Base-by-base conservation (phyloP, 768 basidiomycete genomes). In the Suillus paluster region DNA sequence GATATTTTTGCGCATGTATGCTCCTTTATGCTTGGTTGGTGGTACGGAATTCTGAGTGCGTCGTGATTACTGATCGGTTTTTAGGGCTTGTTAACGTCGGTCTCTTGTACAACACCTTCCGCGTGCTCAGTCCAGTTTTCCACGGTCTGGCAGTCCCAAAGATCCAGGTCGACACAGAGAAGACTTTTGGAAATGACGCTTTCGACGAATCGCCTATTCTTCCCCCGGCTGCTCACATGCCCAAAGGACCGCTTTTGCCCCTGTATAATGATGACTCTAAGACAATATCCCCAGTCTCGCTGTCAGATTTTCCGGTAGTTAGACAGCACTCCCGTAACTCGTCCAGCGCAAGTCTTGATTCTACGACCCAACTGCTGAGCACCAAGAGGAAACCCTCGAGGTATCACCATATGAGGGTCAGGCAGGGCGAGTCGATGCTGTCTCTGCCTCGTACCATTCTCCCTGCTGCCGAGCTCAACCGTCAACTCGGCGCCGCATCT, bases 71-170 rank as follows among this genome's bases (percentile, higher is more conserved):
- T 67, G 36, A 41, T 7, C 14, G 21, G 21, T 30, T 23, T 14
- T 7, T 62, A 92, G 91, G 89, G 46, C 66, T 86, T 30, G 84
- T 84, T 25, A 87, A 92, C 67, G 87, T 89, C 30, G 61, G 81
- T 10, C 77, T 92, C n/a, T 79, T 91, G 33, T 85, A 82, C 77
- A 90, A 88, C 68, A 90, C 87, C 11, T 83, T 90, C 69, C 83
- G 85, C 11, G 80, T 89, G 56, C 75, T 92, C 38, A 77, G 79
- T 10, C 83, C 83, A 27, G 82, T 83, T 25, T 81, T 87, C 66
- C 75, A 81, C 62, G 72, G 70, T 27, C 71, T 14, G 15, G 59
- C 11, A 15, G 5, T 57, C 21, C 25, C 64, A 56, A 65, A 44
- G 41, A 21, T 57, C 44, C 33, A 38, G n/a, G 41, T 38, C 17